These are phyloP conservation scores for Naegleria gruberi DNA, from an alignment of 208 protist species.

Conservation along the genomic window DNA sequence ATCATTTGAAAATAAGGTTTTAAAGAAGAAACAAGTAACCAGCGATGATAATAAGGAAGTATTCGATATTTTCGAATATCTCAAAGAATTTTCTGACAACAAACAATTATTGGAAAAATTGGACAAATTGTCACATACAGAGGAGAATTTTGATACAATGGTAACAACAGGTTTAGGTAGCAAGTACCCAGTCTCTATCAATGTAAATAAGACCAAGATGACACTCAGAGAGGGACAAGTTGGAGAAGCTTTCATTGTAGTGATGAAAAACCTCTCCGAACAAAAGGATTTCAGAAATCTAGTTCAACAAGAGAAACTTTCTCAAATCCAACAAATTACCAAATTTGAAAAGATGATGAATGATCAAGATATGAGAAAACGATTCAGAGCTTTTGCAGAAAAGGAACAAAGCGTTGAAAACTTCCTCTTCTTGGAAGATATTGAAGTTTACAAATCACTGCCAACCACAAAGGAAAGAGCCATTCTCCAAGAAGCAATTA, in stretches of 20 bases:
- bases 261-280: neutral
- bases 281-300: neutral
- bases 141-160: neutral
- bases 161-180: neutral
- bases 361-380: neutral
- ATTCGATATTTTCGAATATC: neutral
- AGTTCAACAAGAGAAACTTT: neutral
- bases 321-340: neutral
- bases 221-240: neutral
- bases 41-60: too few relatives aligned
- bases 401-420: neutral
- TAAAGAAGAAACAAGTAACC: neutral
- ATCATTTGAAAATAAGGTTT: neutral
- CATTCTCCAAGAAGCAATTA: neutral
- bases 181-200: neutral
- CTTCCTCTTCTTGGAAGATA: neutral
- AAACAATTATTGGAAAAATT: neutral
- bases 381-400: neutral
- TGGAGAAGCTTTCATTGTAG: neutral
- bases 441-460: neutral
- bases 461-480: neutral
- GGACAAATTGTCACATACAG: neutral
- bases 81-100: neutral
- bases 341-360: neutral
- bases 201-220: neutral